Evolutionary conservation across 352 stramenopile species (phyloP).

Genomic region (Pythium aphanidermatum): DNA sequence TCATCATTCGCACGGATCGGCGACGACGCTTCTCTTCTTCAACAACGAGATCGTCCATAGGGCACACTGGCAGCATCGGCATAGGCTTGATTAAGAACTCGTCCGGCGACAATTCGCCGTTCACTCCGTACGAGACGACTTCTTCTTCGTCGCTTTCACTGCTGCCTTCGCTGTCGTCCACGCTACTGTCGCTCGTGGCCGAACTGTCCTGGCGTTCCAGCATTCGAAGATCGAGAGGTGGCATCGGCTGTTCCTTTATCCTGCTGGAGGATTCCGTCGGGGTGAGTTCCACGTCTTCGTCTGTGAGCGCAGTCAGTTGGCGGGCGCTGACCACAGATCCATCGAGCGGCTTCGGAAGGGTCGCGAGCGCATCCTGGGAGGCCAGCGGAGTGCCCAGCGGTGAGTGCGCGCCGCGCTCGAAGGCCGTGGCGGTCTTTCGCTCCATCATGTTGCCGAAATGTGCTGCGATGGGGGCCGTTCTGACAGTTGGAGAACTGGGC

Average conservation of each 20-base stretch:
- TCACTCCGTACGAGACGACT: conserved; percentile 17
- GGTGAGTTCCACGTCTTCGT: not conserved
- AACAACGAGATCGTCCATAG: conserved; percentile 63
- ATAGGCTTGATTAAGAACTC: conserved; percentile 69
- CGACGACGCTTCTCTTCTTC: conserved; percentile 76
- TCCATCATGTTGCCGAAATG: too few relatives aligned
- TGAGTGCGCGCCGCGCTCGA: conserved; percentile 9
- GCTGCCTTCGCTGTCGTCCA: conserved; percentile 26
- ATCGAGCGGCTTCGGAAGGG: conserved; percentile 7
- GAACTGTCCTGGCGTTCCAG: conserved; percentile 22
- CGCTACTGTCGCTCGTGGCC: conserved; percentile 19
- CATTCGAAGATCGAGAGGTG: conserved; percentile 13
- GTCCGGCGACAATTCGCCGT: conserved; percentile 13
- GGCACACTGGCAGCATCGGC: conserved; percentile 63
- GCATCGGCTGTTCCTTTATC: too few relatives aligned
- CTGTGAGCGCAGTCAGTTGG: not conserved
- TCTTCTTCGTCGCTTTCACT: conserved; percentile 31
- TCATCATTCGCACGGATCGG: conserved; percentile 31
- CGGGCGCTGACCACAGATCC: too few relatives aligned
- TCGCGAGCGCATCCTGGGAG: conserved; percentile 3
- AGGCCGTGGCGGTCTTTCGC: conserved; percentile 6
- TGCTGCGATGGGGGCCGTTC: too few relatives aligned
- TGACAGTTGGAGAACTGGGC: too few relatives aligned
- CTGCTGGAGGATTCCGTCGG: too few relatives aligned
- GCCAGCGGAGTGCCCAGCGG: not conserved